A percentile compares a stretch with the other conserved stretches of the same genome.
Evolutionary conservation across 169 alveolate species (phyloP).

Genomic region (Eimeria maxima): DNA sequence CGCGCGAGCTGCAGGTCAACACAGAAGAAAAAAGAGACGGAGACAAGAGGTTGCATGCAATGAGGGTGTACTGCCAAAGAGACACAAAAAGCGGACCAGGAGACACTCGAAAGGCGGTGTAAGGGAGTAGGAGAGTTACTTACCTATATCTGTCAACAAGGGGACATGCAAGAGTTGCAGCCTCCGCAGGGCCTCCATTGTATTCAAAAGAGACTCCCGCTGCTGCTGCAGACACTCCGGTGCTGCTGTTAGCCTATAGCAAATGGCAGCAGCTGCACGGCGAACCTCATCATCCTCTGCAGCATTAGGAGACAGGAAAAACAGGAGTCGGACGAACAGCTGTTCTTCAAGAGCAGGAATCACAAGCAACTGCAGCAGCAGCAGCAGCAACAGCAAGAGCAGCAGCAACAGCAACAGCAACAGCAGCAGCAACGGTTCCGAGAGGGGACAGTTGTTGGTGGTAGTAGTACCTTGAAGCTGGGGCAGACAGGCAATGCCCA

Average conservation of each 20-base stretch:
- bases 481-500: constrained; percentile 38
- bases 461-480: constrained; percentile 17
- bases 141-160: constrained; percentile 47
- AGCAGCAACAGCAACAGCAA: background rate
- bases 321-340: background rate
- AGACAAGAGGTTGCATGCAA: background rate
- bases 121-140: background rate
- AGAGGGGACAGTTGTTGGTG: background rate
- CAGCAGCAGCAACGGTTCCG: background rate
- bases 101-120: background rate
- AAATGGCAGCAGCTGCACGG: constrained; percentile 7
- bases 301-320: background rate
- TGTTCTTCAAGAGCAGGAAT: background rate
- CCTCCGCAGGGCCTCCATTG: constrained; percentile 52
- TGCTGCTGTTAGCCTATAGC: constrained; percentile 36
- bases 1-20: constrained; percentile 44
- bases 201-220: background rate
- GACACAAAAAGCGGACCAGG: background rate
- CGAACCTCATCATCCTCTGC: constrained; percentile 15
- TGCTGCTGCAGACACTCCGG: constrained; percentile 22
- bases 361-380: constrained; percentile 9
- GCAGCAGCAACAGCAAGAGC: background rate
- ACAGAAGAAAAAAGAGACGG: background rate
- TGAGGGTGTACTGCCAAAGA: background rate
- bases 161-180: constrained; percentile 48